These are phyloP conservation scores for Aschersonia sp. DNA, from an alignment of 2,329 filamentous ascomycete genomes.

Conservation along the genomic window DNA sequence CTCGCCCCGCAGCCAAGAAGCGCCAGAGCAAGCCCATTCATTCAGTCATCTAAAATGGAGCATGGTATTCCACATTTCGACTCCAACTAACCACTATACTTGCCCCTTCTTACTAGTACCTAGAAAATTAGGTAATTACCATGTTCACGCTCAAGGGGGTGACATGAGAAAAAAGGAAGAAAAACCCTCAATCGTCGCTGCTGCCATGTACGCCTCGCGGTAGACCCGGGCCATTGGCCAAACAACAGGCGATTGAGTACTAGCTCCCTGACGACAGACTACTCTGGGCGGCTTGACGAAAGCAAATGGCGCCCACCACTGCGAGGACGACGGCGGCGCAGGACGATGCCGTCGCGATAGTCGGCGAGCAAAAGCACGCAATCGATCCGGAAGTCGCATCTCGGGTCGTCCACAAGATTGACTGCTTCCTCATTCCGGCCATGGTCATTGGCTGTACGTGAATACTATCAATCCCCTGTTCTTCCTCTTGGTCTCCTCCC, in stretches of 20 bases:
- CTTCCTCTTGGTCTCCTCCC: not conserved
- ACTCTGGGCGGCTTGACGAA: not conserved
- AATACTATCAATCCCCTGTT: not conserved
- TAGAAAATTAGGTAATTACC: too few species aligned
- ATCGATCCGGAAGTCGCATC: conserved; percentile 40
- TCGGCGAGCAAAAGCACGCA: conserved; percentile 37
- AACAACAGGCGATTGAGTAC: not conserved
- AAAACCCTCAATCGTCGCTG: too few species aligned
- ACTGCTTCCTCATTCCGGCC: conserved; percentile 50
- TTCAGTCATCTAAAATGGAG: too few species aligned
- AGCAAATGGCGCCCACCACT: not conserved
- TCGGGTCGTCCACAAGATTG: conserved; percentile 50
- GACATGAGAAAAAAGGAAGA: too few species aligned
- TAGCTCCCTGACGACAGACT: not conserved
- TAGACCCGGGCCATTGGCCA: not conserved
- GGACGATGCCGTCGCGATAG: conserved; percentile 32
- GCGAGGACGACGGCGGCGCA: conserved; percentile 5
- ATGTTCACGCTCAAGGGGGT: too few species aligned
- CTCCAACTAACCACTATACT: too few species aligned
- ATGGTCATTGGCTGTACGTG: conserved; percentile 41
- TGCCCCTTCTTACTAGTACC: too few species aligned
- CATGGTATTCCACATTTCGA: too few species aligned
- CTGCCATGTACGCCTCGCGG: too few species aligned
- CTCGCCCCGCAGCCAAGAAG: too few species aligned
- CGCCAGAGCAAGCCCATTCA: too few species aligned